Conservation (phyloP, 352 stramenopile species). For the Phytophthora citrophthora region DNA sequence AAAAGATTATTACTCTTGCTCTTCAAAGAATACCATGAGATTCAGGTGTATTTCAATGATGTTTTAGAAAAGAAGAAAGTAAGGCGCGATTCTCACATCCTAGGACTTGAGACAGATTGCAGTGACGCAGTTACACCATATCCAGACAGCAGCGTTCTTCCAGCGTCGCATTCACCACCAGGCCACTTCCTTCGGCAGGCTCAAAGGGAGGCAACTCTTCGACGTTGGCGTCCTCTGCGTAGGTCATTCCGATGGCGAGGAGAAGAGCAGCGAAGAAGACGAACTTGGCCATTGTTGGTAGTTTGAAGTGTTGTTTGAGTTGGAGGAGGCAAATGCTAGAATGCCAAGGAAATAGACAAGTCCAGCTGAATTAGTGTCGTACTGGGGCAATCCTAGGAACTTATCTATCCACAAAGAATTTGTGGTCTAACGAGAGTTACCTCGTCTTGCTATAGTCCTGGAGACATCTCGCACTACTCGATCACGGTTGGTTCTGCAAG, state of each 20-base stretch:
- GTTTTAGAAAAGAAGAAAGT: not conserved
- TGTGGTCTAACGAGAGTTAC: too few species aligned
- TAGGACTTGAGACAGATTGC: not conserved
- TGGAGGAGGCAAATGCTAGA: slow-evolving; percentile 18
- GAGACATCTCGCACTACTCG: too few species aligned
- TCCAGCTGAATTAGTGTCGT: too few species aligned
- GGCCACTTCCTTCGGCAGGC: slow-evolving; percentile 2
- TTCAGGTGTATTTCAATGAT: not conserved
- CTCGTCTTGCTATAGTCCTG: too few species aligned
- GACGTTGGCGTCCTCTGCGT: not conserved
- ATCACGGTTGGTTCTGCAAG: too few species aligned
- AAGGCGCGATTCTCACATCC: not conserved
- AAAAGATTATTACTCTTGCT: too few species aligned
- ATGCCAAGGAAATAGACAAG: slow-evolving; percentile 1
- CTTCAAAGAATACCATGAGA: too few species aligned
- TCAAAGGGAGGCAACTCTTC: not conserved
- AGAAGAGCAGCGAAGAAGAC: slow-evolving; percentile 21
- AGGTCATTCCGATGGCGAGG: slow-evolving; percentile 8
- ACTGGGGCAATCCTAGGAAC: not conserved
- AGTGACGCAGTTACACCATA: not conserved
- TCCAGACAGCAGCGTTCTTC: slow-evolving; percentile 32
- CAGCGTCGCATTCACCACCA: slow-evolving; percentile 12
- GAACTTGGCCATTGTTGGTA: slow-evolving; percentile 20
- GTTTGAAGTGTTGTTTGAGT: slow-evolving; percentile 4
- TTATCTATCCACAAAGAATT: too few species aligned